Percentiles rank a stretch among this genome's conserved stretches.
Evolutionary conservation across 2,329 filamentous ascomycete genomes (phyloP).

Genomic region (Leptographium radiaticola): DNA sequence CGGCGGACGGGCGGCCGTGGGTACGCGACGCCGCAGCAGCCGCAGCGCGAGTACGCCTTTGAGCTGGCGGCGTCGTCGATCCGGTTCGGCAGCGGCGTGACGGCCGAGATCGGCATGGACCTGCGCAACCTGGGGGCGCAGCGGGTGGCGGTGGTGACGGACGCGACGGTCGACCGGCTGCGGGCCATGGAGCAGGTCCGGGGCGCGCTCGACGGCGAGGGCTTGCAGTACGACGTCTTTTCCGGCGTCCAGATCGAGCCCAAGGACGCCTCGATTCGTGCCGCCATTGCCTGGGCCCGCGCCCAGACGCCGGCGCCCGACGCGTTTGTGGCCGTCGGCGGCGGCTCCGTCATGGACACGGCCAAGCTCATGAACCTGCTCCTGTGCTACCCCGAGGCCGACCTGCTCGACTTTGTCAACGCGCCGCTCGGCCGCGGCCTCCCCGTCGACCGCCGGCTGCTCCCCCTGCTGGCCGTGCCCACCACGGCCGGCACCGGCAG

Average conservation of each 20-base stretch:
- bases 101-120: constrained; percentile 96
- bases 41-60: constrained; percentile 92
- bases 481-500: constrained; percentile 81
- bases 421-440: constrained; percentile 78
- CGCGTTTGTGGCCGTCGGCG: constrained; percentile 82
- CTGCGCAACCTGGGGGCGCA: constrained; percentile 81
- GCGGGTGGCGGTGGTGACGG: constrained; percentile 85
- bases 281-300: constrained; percentile 68
- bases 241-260: constrained; percentile 76
- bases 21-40: constrained; percentile 66
- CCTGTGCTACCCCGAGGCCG: constrained; percentile 76
- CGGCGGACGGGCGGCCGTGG: constrained; percentile 26
- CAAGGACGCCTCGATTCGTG: constrained; percentile 86
- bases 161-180: constrained; percentile 66
- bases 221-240: constrained; percentile 69
- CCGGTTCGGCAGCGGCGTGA: constrained; percentile 83
- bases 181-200: constrained; percentile 83
- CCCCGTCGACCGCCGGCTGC: constrained; percentile 57
- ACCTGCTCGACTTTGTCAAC: constrained; percentile 96
- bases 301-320: constrained; percentile 64
- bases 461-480: constrained; percentile 68
- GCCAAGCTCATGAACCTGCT: constrained; percentile 99
- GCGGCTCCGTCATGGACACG: constrained; percentile 93
- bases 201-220: constrained; percentile 65
- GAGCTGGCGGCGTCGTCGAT: constrained; percentile 96